Percentiles rank a stretch among this genome's conserved stretches.
Evolutionary conservation across 495 filamentous ascomycete genomes (phyloP).

Genomic region (Neurospora cerealis): DNA sequence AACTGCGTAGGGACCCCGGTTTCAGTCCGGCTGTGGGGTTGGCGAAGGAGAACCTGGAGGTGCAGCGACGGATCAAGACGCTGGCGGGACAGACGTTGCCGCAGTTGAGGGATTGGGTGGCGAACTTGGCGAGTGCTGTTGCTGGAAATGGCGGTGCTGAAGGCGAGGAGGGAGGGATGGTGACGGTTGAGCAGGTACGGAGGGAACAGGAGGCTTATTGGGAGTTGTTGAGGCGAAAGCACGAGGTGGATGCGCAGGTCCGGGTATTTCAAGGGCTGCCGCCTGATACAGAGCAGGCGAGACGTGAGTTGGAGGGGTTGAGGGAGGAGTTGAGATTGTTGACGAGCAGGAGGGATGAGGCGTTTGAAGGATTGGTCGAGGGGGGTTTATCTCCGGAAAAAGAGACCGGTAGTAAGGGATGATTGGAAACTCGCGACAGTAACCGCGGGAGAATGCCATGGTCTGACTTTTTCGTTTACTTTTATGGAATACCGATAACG

Average conservation of each 20-base stretch:
- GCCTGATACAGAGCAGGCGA: slow-evolving; percentile 54
- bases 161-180: slow-evolving; percentile 29
- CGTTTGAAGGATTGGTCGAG: slow-evolving; percentile 56
- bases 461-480: not conserved
- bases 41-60: slow-evolving; percentile 50
- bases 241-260: slow-evolving; percentile 48
- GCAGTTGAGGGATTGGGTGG: slow-evolving; percentile 36
- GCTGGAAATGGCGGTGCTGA: slow-evolving; percentile 38
- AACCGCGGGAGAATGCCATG: not conserved
- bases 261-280: slow-evolving; percentile 58
- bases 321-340: slow-evolving; percentile 50
- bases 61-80: slow-evolving; percentile 49
- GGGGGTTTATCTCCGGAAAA: slow-evolving; percentile 31
- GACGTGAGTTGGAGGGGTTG: slow-evolving; percentile 52
- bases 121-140: slow-evolving; percentile 29
- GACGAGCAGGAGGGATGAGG: slow-evolving; percentile 49
- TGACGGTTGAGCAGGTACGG: slow-evolving; percentile 37
- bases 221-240: slow-evolving; percentile 38
- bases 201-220: slow-evolving; percentile 44
- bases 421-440: not conserved
- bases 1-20: slow-evolving; percentile 7
- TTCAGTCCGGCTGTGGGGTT: slow-evolving; percentile 44
- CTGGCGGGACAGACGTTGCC: slow-evolving; percentile 44
- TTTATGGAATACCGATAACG: not conserved
- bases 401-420: not conserved